Percentiles rank a stretch among this genome's conserved stretches.
Evolutionary conservation across 805 yeast genomes (phyloP).

Genomic region (Kazachstania africana): DNA sequence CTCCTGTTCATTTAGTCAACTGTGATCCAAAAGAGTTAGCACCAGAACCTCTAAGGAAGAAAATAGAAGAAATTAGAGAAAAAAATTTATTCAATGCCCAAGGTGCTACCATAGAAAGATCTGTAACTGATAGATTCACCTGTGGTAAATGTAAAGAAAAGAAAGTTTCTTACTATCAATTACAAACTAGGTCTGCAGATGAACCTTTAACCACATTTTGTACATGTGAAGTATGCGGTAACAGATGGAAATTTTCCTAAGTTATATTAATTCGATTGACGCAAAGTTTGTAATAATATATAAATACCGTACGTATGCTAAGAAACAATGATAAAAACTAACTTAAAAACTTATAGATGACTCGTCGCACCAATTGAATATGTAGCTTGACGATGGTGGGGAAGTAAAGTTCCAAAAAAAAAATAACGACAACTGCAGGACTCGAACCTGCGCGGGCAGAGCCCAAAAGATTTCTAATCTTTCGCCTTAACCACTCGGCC

Average conservation of each 20-base stretch:
- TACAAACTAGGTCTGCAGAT: slow-evolving; percentile 98
- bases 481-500: slow-evolving; percentile 64
- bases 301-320: no score
- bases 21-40: slow-evolving; percentile 96
- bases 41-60: slow-evolving; percentile 77
- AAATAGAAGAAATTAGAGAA: slow-evolving; percentile 73
- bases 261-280: no score
- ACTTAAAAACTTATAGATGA: no score
- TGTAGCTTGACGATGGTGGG: no score
- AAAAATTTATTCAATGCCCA: slow-evolving; percentile 92
- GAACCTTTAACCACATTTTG: slow-evolving; percentile 97
- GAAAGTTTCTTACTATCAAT: slow-evolving; percentile 91
- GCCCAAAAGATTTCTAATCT: slow-evolving; percentile 51
- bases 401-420: no score
- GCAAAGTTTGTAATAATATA: no score
- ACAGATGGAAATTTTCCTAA: slow-evolving; percentile 92
- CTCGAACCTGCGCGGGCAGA: slow-evolving; percentile 56
- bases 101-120: slow-evolving; percentile 92
- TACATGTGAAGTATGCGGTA: slow-evolving; percentile 95
- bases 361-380: no score
- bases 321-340: no score
- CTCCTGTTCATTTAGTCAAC: slow-evolving; percentile 51
- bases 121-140: slow-evolving; percentile 90
- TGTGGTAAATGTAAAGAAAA: slow-evolving; percentile 97
- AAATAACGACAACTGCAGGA: slow-evolving; percentile 44